Conservation (phyloP, 2,329 filamentous ascomycete species). For the Cordyceps fumosorosea region DNA sequence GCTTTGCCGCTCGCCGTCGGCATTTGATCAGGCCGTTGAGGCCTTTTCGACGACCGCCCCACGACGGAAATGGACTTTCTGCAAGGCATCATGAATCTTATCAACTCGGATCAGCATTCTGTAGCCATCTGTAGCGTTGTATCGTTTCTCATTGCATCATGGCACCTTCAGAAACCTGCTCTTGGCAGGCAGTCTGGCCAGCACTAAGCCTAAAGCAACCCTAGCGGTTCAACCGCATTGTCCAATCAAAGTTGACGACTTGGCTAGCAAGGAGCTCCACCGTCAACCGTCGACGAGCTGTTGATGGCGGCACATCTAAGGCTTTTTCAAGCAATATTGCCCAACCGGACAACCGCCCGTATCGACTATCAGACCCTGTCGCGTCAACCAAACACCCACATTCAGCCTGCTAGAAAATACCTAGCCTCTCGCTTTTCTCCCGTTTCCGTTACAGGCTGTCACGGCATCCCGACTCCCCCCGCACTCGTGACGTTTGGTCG, state of each 20-base stretch:
- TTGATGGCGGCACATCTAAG: neutral
- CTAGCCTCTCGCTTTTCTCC: neutral
- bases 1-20: neutral
- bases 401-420: neutral
- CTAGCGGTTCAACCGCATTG: neutral
- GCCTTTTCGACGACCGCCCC: neutral
- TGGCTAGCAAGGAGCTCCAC: neutral
- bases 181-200: neutral
- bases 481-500: neutral
- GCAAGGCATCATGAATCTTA: neutral
- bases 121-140: neutral
- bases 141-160: neutral
- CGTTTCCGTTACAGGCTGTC: neutral
- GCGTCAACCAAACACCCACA: neutral
- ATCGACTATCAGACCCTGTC: neutral
- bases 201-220: slow-evolving; percentile 3
- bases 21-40: neutral
- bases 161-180: neutral
- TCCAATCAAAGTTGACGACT: neutral
- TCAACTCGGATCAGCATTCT: neutral
- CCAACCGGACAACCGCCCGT: neutral
- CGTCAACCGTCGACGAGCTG: neutral
- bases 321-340: neutral
- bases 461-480: neutral
- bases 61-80: neutral